Evolutionary conservation across 2,329 filamentous ascomycete species (phyloP), one percentile per base, ranked within the genome.

Genomic region (Penicillium italicum): DNA sequence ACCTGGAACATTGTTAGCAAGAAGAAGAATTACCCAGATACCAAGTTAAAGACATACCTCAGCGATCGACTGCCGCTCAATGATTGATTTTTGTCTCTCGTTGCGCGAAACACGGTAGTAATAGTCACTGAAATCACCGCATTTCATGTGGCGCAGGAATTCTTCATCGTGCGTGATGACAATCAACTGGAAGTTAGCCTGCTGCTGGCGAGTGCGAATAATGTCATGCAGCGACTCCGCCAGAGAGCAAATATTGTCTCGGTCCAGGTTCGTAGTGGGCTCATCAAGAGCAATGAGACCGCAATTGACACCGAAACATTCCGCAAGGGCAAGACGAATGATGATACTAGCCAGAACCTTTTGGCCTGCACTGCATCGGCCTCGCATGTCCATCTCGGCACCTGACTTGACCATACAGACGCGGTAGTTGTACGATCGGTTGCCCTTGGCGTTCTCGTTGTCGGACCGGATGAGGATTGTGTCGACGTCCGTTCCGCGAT

Each of bases 151-250:
- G 52, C 88, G 83, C 69, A 99, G 71, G 68, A 99, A 99, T 68
- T 96, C 91, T 76, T 97, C 95, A 76, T 99, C 94, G 79, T 99
- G 94, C 5, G 94, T 99, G 73, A 99, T 99, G 68, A 99, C 90
- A 69, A 99, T 94, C 53, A 99, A 84, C 79, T 99, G 95, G 75
- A 99, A 97, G 72, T 99, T 99, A 53, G 86, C 84, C 80, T 99
- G 94, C 59, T 87, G 85, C 71, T 89, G 85, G 8, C 95, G 85
- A 16, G 86, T 78, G 66, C 88, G 83, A 76, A 99, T 97, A 69
- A 99, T 96, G 66, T 87, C 84, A 68, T 94, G 88, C 66, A 99
- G 77, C 44, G 89, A 90, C 71, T 88, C 82, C 9, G 94, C 94
- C 41, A 99, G 82, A 57, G 90, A 90, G 60, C 88, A 86, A 74